Base-by-base conservation (phyloP, 2,329 filamentous ascomycete genomes). In the Phyllosticta paracitricarpa region DNA sequence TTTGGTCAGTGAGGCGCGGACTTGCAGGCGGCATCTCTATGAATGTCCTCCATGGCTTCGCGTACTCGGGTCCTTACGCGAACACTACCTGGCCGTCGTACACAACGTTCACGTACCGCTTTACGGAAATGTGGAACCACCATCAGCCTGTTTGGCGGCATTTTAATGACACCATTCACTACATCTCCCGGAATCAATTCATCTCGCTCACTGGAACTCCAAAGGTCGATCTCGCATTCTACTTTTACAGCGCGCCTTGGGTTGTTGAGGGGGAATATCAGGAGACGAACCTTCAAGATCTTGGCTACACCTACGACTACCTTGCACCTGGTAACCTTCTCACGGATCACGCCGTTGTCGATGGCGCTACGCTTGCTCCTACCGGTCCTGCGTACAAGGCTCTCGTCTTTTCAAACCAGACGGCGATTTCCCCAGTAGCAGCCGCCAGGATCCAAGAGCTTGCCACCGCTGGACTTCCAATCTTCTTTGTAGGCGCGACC, bases 71-170 rank as follows among this genome's bases (percentile, higher is more conserved):
- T 1, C 64, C 73, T 4, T 81, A 80, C 59, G 66, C 66, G 0
- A 74, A 76, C 56, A 81, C 79, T 0, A 80, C 79, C 0, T 82
- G 79, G 79, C 79, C 79, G 0, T 77, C 76, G 0, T 79, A 73
- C 58, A 75, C 75, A 0, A 71, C 78, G 0, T 81, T 81, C 61
- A 62, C 58, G 5, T 81, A 78, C 63, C 51, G 68, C 0, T 79
- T 76, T 59, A 72, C 73, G 0, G 75, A 77, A n/a, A 72, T 75
- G 67, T 73, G 75, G 62, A 69, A 69, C 4, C 68, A 66, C 0
- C 69, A 73, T 6, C 74, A 78, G 56, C 79, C 79, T 1, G 72
- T 70, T 1, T 81, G 76, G 75, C 68, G 72, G 17, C 69, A 73
- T 30, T 73, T 76, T 48, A 64, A 66, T 4, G 75, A 77, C 14